These are phyloP conservation scores for Primulina tabacum DNA, from an alignment of 257 asterid species.

Conservation along the genomic window DNA sequence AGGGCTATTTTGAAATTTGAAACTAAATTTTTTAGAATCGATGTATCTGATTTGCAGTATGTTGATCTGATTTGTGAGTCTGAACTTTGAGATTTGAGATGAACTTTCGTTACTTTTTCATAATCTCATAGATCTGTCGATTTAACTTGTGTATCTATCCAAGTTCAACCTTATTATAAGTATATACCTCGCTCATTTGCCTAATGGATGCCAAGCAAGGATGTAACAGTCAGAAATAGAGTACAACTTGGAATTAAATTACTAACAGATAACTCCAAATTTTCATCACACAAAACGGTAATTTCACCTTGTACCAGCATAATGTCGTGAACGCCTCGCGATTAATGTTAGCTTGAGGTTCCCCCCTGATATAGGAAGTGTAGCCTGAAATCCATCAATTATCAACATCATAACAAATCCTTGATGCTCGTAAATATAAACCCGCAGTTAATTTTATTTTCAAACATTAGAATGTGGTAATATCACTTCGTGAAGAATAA, in stretches of 20 bases:
- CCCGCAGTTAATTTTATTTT: constrained; percentile 1
- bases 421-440: constrained; percentile 17
- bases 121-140: too few relatives aligned
- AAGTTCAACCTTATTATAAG: neutral
- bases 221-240: constrained; percentile 3
- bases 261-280: constrained; percentile 1
- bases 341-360: constrained; percentile 68
- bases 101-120: too few relatives aligned
- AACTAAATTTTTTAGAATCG: too few relatives aligned
- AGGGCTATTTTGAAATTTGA: too few relatives aligned
- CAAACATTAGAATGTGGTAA: neutral
- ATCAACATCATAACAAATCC: constrained; percentile 25
- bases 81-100: too few relatives aligned
- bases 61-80: too few relatives aligned
- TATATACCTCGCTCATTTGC: constrained; percentile 9
- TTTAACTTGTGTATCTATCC: too few relatives aligned
- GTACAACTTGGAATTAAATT: constrained; percentile 8
- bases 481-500: too few relatives aligned
- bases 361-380: constrained; percentile 68
- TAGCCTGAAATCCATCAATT: constrained; percentile 53
- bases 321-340: constrained; percentile 92
- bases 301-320: constrained; percentile 91
- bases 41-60: too few relatives aligned
- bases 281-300: neutral
- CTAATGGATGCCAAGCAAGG: constrained; percentile 17